A percentile compares a stretch with the other conserved stretches of the same genome.
Conservation (phyloP, 371 early-diverging fungal genomes). For the Lichtheimia corymbifera region DNA sequence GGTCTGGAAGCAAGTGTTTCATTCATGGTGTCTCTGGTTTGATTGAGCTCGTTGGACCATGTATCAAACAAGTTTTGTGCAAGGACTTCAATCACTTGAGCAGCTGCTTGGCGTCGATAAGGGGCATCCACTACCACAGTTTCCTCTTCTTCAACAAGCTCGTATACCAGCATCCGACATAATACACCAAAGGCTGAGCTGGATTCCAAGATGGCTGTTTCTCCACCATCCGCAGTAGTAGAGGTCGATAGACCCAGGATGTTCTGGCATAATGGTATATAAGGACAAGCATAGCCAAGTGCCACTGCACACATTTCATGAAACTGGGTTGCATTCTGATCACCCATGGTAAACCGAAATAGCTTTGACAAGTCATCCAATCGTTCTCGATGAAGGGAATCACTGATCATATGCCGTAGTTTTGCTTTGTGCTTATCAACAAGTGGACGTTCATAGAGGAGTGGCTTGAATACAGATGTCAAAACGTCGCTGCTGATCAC, state of each 20-base stretch:
- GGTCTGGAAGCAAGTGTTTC: not conserved
- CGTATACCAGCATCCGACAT: slow-evolving; percentile 41
- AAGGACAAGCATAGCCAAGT: slow-evolving; percentile 21
- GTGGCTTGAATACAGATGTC: slow-evolving; percentile 18
- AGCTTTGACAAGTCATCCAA: slow-evolving; percentile 19
- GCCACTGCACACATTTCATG: slow-evolving; percentile 37
- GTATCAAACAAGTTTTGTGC: slow-evolving; percentile 1
- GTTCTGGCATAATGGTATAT: not conserved
- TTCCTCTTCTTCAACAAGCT: slow-evolving; percentile 19
- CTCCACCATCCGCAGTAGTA: slow-evolving; percentile 1
- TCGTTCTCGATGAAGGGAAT: slow-evolving; percentile 15
- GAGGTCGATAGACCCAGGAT: slow-evolving; percentile 17
- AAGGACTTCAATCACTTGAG: slow-evolving; percentile 33
- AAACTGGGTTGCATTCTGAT: slow-evolving; percentile 27
- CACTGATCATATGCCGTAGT: slow-evolving; percentile 11
- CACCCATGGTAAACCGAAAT: slow-evolving; percentile 24
- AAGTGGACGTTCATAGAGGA: not conserved
- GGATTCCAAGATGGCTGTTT: slow-evolving; percentile 10
- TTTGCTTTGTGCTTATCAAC: slow-evolving; percentile 1
- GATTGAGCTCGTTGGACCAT: not conserved
- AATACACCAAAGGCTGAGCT: slow-evolving; percentile 23
- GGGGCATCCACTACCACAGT: slow-evolving; percentile 12
- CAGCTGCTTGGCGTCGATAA: slow-evolving; percentile 25
- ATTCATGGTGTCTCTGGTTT: not conserved
- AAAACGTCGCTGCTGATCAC: slow-evolving; percentile 22